Conservation (phyloP, 768 basidiomycete genomes). For the Termitomyces sp. region DNA sequence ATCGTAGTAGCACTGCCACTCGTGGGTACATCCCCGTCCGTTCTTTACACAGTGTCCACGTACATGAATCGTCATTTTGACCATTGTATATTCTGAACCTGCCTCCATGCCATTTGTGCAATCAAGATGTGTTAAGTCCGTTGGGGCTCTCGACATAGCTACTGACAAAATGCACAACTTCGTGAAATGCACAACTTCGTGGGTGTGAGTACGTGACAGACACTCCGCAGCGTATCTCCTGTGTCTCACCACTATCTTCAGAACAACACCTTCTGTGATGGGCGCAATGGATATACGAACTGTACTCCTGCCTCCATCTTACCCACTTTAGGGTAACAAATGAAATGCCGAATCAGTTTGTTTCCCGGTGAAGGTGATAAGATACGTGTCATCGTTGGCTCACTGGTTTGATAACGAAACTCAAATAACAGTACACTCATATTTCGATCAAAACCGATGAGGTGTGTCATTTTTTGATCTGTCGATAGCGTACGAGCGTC, state of each 20-base stretch:
- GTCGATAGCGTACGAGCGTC: neutral
- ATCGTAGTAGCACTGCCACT: neutral
- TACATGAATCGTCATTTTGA: slow-evolving; percentile 53
- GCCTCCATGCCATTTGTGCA: neutral
- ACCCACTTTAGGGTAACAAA: neutral
- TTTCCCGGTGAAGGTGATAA: neutral
- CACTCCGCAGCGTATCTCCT: slow-evolving; percentile 58
- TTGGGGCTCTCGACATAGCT: slow-evolving; percentile 35
- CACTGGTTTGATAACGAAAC: slow-evolving; percentile 32
- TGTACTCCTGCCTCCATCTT: slow-evolving; percentile 39
- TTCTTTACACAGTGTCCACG: slow-evolving; percentile 27
- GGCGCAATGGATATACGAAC: slow-evolving; percentile 60
- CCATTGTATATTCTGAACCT: slow-evolving; percentile 14
- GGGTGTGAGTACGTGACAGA: slow-evolving; percentile 22
- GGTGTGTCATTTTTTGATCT: slow-evolving; percentile 26
- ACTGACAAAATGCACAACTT: neutral
- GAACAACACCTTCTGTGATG: slow-evolving; percentile 40
- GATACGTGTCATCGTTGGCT: neutral
- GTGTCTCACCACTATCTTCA: slow-evolving; percentile 41
- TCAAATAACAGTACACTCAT: slow-evolving; percentile 50
- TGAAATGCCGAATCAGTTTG: neutral
- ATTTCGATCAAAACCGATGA: slow-evolving; percentile 52
- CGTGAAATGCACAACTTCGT: too few species aligned
- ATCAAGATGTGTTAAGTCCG: slow-evolving; percentile 23
- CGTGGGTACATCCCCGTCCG: too few species aligned